phyloP scores from a whole-genome alignment of 169 alveolate species.

The Eimeria sp. region DNA sequence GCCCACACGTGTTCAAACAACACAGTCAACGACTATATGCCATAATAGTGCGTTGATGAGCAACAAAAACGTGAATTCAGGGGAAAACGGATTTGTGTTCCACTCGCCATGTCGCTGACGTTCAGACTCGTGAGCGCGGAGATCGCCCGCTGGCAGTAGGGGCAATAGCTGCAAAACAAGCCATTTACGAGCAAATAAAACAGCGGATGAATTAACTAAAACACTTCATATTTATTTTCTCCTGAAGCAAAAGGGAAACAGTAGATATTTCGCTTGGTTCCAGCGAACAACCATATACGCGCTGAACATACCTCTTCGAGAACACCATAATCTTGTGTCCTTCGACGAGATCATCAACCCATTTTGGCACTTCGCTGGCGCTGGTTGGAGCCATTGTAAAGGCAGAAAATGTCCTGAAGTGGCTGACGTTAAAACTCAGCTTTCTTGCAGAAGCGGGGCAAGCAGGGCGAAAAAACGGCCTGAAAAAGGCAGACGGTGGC shows the following conservation, averaged over 20 bases:
- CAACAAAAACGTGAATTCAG: background rate
- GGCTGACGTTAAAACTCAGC: background rate
- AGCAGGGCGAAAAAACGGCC: background rate
- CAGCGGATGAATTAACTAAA: background rate
- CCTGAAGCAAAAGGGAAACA: background rate
- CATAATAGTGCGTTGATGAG: background rate
- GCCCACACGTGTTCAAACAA: too few species aligned
- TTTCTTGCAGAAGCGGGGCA: background rate
- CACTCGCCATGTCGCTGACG: conserved; percentile 79
- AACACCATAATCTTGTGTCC: conserved; percentile 59
- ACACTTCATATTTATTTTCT: background rate
- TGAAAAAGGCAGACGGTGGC: background rate
- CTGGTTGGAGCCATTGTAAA: conserved; percentile 33
- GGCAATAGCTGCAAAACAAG: conserved; percentile 79
- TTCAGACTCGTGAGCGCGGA: conserved; percentile 50
- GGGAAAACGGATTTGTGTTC: background rate
- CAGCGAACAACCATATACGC: background rate
- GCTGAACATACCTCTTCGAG: conserved; percentile 63
- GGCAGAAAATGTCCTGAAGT: background rate
- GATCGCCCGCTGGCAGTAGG: conserved; percentile 80
- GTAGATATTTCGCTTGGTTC: too few species aligned
- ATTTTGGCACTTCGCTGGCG: conserved; percentile 50
- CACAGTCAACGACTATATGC: too few species aligned
- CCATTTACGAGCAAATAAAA: background rate
- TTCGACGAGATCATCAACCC: conserved; percentile 42